phyloP scores from a whole-genome alignment of 192 early-diverging fungal genomes.

The Lobulomyces angularis region DNA sequence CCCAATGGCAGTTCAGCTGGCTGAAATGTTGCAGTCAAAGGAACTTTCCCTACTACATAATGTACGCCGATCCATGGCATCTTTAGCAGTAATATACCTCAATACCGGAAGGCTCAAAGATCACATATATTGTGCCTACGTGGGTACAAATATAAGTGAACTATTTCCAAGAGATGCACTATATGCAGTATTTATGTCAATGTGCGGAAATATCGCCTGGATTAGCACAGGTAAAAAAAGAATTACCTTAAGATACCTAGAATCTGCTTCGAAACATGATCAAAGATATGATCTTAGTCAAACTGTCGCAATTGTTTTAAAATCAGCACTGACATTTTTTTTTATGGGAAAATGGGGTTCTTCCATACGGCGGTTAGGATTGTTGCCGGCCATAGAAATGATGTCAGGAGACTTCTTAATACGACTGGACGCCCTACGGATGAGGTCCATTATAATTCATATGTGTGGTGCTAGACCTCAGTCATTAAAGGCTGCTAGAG shows the following conservation, averaged over 20 bases:
- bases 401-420: conserved; percentile 18
- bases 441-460: conserved; percentile 16
- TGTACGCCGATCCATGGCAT: conserved; percentile 15
- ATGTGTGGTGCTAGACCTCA: conserved; percentile 5
- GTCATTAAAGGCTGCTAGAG: conserved; percentile 10
- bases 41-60: no score
- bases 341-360: conserved; percentile 25
- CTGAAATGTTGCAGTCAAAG: no score
- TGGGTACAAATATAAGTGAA: conserved; percentile 26
- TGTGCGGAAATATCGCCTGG: conserved; percentile 16
- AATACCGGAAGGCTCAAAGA: background rate
- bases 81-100: conserved; percentile 20
- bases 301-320: conserved; percentile 11
- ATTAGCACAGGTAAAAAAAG: conserved; percentile 3
- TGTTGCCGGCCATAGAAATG: conserved; percentile 9
- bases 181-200: conserved; percentile 21
- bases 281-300: conserved; percentile 11
- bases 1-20: no score
- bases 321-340: conserved; percentile 15
- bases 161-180: conserved; percentile 18
- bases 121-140: conserved; percentile 15
- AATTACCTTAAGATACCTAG: conserved; percentile 15
- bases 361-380: conserved; percentile 13
- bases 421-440: conserved; percentile 14
- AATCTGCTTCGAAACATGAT: conserved; percentile 20